Evolutionary conservation across 208 protist genomes (phyloP).

Genomic region (Acanthamoeba rhysodes): DNA sequence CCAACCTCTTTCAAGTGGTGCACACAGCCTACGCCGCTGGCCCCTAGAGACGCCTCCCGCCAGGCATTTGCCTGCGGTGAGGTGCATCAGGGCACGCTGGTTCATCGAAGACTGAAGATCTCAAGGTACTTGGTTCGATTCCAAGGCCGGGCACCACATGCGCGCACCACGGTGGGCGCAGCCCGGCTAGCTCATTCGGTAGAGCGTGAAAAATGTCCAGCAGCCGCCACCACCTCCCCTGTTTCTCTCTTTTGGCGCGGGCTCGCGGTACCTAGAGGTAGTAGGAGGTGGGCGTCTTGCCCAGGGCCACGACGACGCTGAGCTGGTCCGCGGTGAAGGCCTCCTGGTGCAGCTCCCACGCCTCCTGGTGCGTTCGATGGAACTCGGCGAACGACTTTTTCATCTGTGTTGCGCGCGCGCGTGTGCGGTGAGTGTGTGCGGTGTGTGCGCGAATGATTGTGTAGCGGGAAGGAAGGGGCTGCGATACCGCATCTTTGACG

Average conservation of each 20-base stretch:
- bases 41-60: no score
- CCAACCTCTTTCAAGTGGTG: no score
- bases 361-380: conserved; percentile 32
- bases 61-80: no score
- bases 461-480: neutral
- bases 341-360: conserved; percentile 64
- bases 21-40: no score
- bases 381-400: conserved; percentile 68
- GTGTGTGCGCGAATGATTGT: neutral
- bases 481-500: conserved; percentile 19
- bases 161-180: no score
- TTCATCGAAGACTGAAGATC: no score
- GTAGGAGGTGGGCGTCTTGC: conserved; percentile 33
- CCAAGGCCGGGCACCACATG: no score
- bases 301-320: neutral
- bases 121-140: no score
- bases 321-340: conserved; percentile 44
- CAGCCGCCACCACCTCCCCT: neutral
- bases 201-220: neutral
- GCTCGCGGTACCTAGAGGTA: no score
- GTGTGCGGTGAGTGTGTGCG: neutral
- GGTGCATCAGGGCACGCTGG: no score
- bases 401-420: neutral
- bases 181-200: neutral
- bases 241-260: no score